Base-by-base conservation (phyloP, 257 asterid species). In the Marsdenia floribunda region DNA sequence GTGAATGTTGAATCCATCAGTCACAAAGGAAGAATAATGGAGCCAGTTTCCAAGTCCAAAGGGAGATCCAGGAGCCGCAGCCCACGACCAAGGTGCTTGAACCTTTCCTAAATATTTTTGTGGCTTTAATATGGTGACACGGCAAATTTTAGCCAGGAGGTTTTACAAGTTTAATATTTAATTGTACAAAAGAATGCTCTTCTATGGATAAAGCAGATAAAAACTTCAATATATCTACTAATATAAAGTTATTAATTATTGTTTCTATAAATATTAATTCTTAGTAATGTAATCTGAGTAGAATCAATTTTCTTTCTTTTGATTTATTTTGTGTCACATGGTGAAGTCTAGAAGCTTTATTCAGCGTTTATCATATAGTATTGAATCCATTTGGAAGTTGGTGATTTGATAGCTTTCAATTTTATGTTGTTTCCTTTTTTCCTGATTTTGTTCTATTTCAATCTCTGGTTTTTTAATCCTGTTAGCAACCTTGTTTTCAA, bases 51-150 rank as follows among this genome's bases (percentile, higher is more conserved):
- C 76, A 86, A 68, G 83, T 53, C 97, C 40, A 90, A 54, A 79
- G 88, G 86, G 57, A 84, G 86, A 79, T 89, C 99, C 50, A 86
- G 97, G 78, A 95, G 99, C 90, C 91, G 92, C 75, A 95, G 98
- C 82, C 99, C 98, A 74, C 91, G 88, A 7, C 90, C 91, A 61
- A 92, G 98, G 99, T 92, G 14, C 52, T 76, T 71, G 29, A 33
- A 5, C 60, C 58, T 66, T 18, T 24, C 38, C 22, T n/a, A 5
- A 57, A 53, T 76, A 4, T 33, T 5, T 19, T 59, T 44, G 50
- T 3, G 33, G 14, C 70, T 64, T 42, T 5, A 22, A 3, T 5
- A 3, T 14, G 42, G 70, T n/a, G 33, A 59, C 14, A 9, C 5
- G 18, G 4, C 42, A 0, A 26, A 55, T 19, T 7, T 12, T 29